Conservation (phyloP, 2,329 filamentous ascomycete species). For the Cytospora piceae region DNA sequence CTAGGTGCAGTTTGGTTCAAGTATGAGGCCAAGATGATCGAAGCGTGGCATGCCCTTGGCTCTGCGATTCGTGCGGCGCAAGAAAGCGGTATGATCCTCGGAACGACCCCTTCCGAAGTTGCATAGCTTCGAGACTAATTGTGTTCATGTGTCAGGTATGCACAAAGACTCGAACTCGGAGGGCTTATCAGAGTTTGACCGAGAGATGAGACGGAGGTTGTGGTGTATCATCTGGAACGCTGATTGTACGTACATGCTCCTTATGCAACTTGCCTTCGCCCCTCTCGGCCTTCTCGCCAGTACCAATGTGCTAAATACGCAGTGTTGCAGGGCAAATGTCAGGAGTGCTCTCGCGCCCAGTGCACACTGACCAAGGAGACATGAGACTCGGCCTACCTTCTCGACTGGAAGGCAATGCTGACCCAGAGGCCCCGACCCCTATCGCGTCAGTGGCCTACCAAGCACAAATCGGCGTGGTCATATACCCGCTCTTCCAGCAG, state of each 20-base stretch:
- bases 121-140: not conserved
- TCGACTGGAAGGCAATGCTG: constrained; percentile 11
- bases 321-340: constrained; percentile 13
- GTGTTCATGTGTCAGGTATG: not conserved
- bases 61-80: constrained; percentile 51
- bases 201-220: constrained; percentile 6
- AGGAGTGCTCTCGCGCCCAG: constrained; percentile 5
- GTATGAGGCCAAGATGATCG: constrained; percentile 50
- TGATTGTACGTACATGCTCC: constrained; percentile 4
- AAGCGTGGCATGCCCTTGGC: constrained; percentile 52
- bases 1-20: constrained; percentile 51
- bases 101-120: no score
- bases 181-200: constrained; percentile 6
- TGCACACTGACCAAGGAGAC: constrained; percentile 10
- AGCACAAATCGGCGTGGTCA: constrained; percentile 13
- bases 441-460: constrained; percentile 11
- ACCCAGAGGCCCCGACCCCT: constrained; percentile 6
- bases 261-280: not conserved
- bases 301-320: not conserved
- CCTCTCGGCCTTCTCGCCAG: not conserved
- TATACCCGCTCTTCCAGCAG: constrained; percentile 9
- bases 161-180: constrained; percentile 6
- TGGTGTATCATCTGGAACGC: constrained; percentile 20
- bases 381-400: constrained; percentile 10
- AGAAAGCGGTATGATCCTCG: constrained; percentile 45